phyloP scores from a whole-genome alignment of 2,329 filamentous ascomycete species.

The Nannizziopsis arthrosporioides region DNA sequence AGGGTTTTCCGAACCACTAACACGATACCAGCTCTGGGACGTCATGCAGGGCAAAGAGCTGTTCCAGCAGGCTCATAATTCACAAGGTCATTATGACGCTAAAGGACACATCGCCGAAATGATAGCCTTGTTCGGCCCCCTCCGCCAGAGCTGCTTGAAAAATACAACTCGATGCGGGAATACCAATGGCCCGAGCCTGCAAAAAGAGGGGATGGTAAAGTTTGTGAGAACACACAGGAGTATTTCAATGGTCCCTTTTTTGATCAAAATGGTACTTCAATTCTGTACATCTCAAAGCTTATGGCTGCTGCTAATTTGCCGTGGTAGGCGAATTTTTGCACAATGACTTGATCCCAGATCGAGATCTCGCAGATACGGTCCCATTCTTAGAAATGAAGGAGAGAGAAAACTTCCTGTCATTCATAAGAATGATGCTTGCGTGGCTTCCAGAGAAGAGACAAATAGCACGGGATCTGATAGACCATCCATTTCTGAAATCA shows the following conservation, averaged over 20 bases:
- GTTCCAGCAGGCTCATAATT: slow-evolving; percentile 25
- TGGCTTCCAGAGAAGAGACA: slow-evolving; percentile 28
- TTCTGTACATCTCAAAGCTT: slow-evolving; percentile 4
- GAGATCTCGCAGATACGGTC: slow-evolving; percentile 19
- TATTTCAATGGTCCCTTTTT: slow-evolving; percentile 31
- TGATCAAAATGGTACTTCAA: slow-evolving; percentile 20
- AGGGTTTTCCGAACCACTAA: background rate
- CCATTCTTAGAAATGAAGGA: slow-evolving; percentile 22
- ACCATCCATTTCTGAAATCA: slow-evolving; percentile 27
- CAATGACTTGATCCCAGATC: slow-evolving; percentile 18
- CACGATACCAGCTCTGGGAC: slow-evolving; percentile 18
- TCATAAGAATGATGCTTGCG: slow-evolving; percentile 24
- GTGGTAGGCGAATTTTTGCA: slow-evolving; percentile 19
- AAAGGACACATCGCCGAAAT: slow-evolving; percentile 35
- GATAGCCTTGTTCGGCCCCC: slow-evolving; percentile 34
- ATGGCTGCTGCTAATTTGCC: slow-evolving; percentile 9
- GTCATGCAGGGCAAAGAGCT: slow-evolving; percentile 19
- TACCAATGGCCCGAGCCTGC: slow-evolving; percentile 24
- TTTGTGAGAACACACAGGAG: slow-evolving; percentile 26
- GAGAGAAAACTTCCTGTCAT: slow-evolving; percentile 24
- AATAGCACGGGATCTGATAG: slow-evolving; percentile 27
- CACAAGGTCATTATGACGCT: slow-evolving; percentile 27
- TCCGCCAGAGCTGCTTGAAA: slow-evolving; percentile 9
- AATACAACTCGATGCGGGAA: slow-evolving; percentile 24
- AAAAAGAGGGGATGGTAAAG: slow-evolving; percentile 20